A percentile compares a stretch with the other conserved stretches of the same genome.
phyloP scores from a whole-genome alignment of 345 rosid species.

The Toxicodendron radicans region DNA sequence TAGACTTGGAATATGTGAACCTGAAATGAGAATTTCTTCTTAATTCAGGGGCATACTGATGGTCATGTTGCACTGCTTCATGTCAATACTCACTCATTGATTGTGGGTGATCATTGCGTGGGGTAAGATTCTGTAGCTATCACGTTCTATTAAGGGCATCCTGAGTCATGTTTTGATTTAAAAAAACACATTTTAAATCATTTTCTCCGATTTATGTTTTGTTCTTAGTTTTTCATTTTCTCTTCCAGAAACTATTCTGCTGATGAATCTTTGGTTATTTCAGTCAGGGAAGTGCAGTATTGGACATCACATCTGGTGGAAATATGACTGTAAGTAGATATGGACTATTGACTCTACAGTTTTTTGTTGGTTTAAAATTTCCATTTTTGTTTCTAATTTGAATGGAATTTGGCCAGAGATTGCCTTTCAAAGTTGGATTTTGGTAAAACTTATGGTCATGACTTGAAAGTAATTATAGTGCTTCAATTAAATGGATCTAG shows the following conservation, averaged over 20 bases:
- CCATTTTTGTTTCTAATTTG: neutral
- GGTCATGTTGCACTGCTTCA: slow-evolving; percentile 82
- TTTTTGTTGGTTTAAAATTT: neutral
- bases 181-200: neutral
- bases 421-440: neutral
- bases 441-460: neutral
- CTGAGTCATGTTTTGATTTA: slow-evolving; percentile 2
- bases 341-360: neutral
- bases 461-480: neutral
- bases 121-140: slow-evolving; percentile 57
- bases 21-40: slow-evolving; percentile 14
- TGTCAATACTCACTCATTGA: slow-evolving; percentile 59
- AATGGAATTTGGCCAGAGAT: neutral
- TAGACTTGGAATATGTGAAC: neutral
- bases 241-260: slow-evolving; percentile 13
- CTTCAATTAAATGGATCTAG: neutral
- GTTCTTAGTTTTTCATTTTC: slow-evolving; percentile 12
- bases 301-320: slow-evolving; percentile 81
- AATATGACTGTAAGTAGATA: slow-evolving; percentile 63
- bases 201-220: neutral
- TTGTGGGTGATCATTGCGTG: slow-evolving; percentile 91
- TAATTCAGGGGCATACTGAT: slow-evolving; percentile 87
- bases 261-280: slow-evolving; percentile 23
- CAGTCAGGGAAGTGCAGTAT: slow-evolving; percentile 76
- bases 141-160: neutral